A percentile compares a stretch with the other conserved stretches of the same genome.
Conservation (phyloP, 2,329 filamentous ascomycete genomes). For the Aurifilum marmelostoma region DNA sequence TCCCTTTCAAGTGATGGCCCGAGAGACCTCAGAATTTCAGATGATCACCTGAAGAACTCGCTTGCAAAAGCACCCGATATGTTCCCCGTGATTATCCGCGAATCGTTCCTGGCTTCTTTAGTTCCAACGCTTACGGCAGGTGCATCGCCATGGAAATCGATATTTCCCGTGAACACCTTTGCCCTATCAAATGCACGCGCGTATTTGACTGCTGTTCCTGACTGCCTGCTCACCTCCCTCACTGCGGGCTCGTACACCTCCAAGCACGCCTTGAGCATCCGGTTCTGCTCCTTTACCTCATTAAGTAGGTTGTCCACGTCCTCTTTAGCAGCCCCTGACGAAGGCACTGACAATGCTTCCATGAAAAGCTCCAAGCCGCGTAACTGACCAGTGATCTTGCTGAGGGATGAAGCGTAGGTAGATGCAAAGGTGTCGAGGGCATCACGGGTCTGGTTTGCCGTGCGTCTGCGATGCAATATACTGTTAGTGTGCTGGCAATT, state of each 20-base stretch:
- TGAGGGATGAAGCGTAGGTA: neutral
- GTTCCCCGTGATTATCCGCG: neutral
- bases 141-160: constrained; percentile 1
- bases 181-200: neutral
- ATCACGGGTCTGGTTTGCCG: constrained; percentile 8
- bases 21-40: neutral
- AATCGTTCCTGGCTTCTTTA: neutral
- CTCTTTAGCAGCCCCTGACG: neutral
- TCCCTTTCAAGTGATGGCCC: neutral
- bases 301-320: neutral
- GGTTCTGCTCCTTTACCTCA: neutral
- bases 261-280: constrained; percentile 2
- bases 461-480: neutral
- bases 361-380: neutral
- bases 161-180: constrained; percentile 1
- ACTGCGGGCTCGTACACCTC: constrained; percentile 10
- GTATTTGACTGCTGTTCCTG: constrained; percentile 5
- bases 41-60: neutral
- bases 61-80: neutral
- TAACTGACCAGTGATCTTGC: constrained; percentile 1
- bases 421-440: constrained; percentile 5
- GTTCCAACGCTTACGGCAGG: neutral
- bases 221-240: neutral
- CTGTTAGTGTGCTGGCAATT: neutral
- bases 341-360: neutral